Evolutionary conservation across 352 stramenopile species (phyloP), one percentile per base, ranked within the genome.

Genomic region (Phytophthora kernoviae): DNA sequence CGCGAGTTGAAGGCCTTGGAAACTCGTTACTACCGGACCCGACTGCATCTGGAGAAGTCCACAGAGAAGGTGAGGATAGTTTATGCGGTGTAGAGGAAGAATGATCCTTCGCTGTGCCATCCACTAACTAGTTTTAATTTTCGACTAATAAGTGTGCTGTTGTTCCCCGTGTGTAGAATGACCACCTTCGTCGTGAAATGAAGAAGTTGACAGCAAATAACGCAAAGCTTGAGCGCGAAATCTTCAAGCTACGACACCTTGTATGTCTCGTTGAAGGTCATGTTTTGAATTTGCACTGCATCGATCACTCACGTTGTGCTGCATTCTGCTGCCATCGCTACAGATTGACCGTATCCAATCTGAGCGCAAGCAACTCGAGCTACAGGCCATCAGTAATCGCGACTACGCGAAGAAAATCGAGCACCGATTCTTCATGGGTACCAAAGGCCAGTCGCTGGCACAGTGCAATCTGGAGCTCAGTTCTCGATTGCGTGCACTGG

Each of bases 391-490:
- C 45, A 68, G 56, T 34, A 93, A 93, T 32, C 77, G 86, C 26
- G 84, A 93, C 62, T 95, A 94, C 46, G 86, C 82, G 22, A 90
- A 92, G 65, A 90, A 90, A 46, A 93, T 93, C 43, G 86, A 95
- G 62, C 80, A 91, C 58, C 81, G 81, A 39, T 88, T 93, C 41
- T 93, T 90, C 56, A 77, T 89, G 70, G 82, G 82, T 26, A 77
- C 82, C 2, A 90, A 91, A 12, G 75, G 48, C 1, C 54, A 90
- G 62, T 84, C 81, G 4, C 58, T 91, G 5, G 70, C 84, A 26
- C 77, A 93, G 40, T 77, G 77, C 54, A 88, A 92, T 39, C 18
- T 88, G 9, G 78, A 92, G 12, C 63, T 94, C 8, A 62, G 60
- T 7, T 69, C 48, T 3, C 64, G 60, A 0, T 58, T 93, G 14